Base-by-base conservation (phyloP, 2,329 filamentous ascomycete genomes). In the Paraphoma chrysanthemicola region DNA sequence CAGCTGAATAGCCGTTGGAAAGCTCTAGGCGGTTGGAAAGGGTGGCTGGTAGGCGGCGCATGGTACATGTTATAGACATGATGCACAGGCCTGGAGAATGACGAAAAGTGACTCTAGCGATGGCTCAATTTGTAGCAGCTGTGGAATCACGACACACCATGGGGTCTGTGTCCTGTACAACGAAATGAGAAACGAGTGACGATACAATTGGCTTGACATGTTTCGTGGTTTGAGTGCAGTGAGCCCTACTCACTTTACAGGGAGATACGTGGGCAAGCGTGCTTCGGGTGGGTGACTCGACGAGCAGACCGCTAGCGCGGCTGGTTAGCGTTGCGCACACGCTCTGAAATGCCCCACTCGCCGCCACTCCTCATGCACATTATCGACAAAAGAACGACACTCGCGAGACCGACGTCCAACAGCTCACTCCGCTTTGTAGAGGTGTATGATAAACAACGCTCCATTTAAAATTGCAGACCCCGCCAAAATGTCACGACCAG, bases 401-500 rank as follows among this genome's bases (percentile, higher is more conserved):
- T 30, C 53, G 14, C 52, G 47, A 54, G 49, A 33, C 8, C 16
- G 23, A 46, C 50, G 23, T 23, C 31, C 10, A 14, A 46, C 50
- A 30, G 23, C 23, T 23, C 23, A 2, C 23, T 23, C 17, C 49
- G 48, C 29, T 36, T 39, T 44, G 11, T 10, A 30, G 14, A 11
- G 17, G 10, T n/a, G 23, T 9, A 39, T 38, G 16, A n/a, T 9
- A 14, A 14, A 38, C 18, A 46, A 30, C 44, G n/a, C 44, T 56
- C 31, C 56, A 57, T 59, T 58, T 51, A 57, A 54, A 56, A 52
- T 57, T 11, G 44, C 48, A 53, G 30, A 60, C 30, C 48, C 54
- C 56, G 53, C 62, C 58, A 68, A 56, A 48, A 77, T 77, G 75
- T 76, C 74, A 61, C 71, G 71, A 66, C 69, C 71, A 64, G 73